A percentile compares a stretch with the other conserved stretches of the same genome.
phyloP scores from a whole-genome alignment of 2,329 filamentous ascomycete genomes.

The Scopulariopsis brevicaulis region DNA sequence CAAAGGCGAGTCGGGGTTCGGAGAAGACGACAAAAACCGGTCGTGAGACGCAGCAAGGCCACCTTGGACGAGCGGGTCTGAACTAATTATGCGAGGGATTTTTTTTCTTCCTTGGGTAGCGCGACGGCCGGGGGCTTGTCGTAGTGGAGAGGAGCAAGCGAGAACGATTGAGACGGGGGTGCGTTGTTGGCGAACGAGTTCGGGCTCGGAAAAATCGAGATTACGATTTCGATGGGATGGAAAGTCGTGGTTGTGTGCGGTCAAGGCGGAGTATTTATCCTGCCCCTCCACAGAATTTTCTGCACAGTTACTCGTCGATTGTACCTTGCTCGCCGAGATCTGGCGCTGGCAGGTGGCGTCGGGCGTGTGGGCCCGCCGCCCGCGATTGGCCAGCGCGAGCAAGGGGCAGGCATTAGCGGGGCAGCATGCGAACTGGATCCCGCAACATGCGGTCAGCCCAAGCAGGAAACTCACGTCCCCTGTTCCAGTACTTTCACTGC shows the following conservation, averaged over 20 bases:
- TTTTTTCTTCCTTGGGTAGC: background rate
- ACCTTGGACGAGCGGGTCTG: background rate
- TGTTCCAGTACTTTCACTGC: background rate
- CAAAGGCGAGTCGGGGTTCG: slow-evolving; percentile 41
- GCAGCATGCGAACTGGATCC: too few species aligned
- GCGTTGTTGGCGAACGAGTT: background rate
- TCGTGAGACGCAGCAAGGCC: background rate
- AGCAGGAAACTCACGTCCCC: background rate
- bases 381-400: background rate
- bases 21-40: background rate
- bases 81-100: background rate
- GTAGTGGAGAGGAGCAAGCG: background rate
- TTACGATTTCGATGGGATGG: background rate
- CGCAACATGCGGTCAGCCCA: background rate
- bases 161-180: background rate
- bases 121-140: background rate
- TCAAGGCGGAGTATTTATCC: background rate
- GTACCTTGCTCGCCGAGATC: background rate
- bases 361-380: background rate
- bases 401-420: background rate
- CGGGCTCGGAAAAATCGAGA: background rate
- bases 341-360: background rate
- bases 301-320: background rate
- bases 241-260: background rate
- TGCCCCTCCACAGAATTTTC: background rate